A percentile compares a stretch with the other conserved stretches of the same genome.
phyloP scores from a whole-genome alignment of 495 filamentous ascomycete genomes.

The Tuber calosporum region DNA sequence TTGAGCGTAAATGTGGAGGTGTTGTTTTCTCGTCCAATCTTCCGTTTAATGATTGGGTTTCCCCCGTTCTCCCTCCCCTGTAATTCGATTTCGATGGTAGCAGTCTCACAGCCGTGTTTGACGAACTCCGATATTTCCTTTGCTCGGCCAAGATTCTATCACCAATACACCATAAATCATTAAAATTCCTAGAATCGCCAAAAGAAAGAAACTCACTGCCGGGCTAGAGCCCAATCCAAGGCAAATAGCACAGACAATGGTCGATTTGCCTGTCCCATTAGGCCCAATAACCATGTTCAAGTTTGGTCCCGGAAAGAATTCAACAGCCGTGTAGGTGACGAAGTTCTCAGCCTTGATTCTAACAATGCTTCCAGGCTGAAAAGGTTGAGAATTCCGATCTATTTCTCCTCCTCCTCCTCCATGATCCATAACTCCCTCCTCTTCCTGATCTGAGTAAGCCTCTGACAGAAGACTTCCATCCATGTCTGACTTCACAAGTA shows the following conservation, averaged over 20 bases:
- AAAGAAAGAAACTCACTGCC: conserved; percentile 45
- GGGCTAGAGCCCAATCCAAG: conserved; percentile 80
- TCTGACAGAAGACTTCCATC: conserved; percentile 22
- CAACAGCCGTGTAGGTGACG: conserved; percentile 85
- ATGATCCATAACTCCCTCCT: conserved; percentile 30
- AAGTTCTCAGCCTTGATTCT: conserved; percentile 84
- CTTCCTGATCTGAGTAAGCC: conserved; percentile 29
- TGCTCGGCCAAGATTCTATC: conserved; percentile 72
- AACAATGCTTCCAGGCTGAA: conserved; percentile 81
- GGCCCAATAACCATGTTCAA: conserved; percentile 98
- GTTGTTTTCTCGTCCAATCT: conserved; percentile 75
- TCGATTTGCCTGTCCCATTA: conserved; percentile 96
- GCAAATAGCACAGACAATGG: conserved; percentile 94
- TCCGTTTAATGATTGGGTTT: conserved; percentile 68
- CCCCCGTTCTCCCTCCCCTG: conserved; percentile 48
- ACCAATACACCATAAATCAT: conserved; percentile 13
- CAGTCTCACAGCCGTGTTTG: conserved; percentile 74
- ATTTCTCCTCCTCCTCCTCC: conserved; percentile 20
- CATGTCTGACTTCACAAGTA: conserved; percentile 17
- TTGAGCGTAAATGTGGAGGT: conserved; percentile 66
- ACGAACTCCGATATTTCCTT: conserved; percentile 83
- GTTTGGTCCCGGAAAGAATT: conserved; percentile 82
- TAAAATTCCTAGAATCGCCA: neutral
- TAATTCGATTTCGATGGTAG: conserved; percentile 84
- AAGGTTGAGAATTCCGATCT: conserved; percentile 38